A percentile compares a stretch with the other conserved stretches of the same genome.
These are phyloP conservation scores for Chytridium lagenaria DNA, from an alignment of 371 early-diverging fungal species.

Conservation along the genomic window DNA sequence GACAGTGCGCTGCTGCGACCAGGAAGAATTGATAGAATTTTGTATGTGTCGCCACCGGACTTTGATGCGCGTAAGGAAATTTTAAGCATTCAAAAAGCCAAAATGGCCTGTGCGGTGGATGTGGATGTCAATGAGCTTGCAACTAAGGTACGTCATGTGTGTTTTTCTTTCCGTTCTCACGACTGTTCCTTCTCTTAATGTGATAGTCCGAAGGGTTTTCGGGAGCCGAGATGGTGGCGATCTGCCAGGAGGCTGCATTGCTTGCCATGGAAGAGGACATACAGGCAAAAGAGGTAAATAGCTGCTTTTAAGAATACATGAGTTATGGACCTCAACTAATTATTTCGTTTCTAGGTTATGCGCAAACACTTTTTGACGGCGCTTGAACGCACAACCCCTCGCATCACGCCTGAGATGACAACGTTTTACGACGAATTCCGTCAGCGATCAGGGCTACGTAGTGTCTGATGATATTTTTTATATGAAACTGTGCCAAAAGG, in stretches of 20 bases:
- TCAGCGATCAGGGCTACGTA: slow-evolving; percentile 45
- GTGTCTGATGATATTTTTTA: slow-evolving; percentile 25
- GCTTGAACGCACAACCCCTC: slow-evolving; percentile 63
- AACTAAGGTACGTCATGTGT: slow-evolving; percentile 46
- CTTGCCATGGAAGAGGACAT: slow-evolving; percentile 88
- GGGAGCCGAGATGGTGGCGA: slow-evolving; percentile 92
- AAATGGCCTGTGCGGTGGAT: slow-evolving; percentile 68
- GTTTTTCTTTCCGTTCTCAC: background rate
- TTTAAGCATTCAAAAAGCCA: slow-evolving; percentile 71
- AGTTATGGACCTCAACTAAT: no score
- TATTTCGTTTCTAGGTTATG: slow-evolving; percentile 53
- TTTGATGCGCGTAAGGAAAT: slow-evolving; percentile 79
- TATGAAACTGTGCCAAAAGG: background rate
- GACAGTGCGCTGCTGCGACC: slow-evolving; percentile 95
- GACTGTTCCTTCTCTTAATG: slow-evolving; percentile 16
- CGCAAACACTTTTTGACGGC: slow-evolving; percentile 75
- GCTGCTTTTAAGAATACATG: no score
- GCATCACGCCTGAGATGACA: slow-evolving; percentile 93
- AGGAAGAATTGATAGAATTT: slow-evolving; percentile 93
- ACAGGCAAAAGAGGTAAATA: slow-evolving; percentile 57
- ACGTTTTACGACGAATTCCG: slow-evolving; percentile 73
- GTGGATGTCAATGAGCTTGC: slow-evolving; percentile 70
- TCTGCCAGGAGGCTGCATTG: slow-evolving; percentile 95
- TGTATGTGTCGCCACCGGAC: slow-evolving; percentile 94
- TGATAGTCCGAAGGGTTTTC: slow-evolving; percentile 85